Conservation (phyloP, 148 eudicot species). For the Cornus suecica region DNA sequence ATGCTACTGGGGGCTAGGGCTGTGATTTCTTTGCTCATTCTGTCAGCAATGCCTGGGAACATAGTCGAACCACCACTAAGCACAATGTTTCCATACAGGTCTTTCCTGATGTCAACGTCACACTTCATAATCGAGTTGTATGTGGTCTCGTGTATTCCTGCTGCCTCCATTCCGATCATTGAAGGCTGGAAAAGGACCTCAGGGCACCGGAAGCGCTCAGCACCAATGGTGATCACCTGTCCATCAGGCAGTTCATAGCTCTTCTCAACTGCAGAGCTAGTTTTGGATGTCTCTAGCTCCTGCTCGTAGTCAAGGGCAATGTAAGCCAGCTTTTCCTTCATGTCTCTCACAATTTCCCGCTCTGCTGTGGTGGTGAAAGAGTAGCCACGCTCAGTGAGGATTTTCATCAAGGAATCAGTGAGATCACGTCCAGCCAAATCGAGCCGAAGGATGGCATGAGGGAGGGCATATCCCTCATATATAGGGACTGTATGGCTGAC, state of each 20-base stretch:
- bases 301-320: slow-evolving; percentile 54
- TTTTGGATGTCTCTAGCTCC: slow-evolving; percentile 43
- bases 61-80: slow-evolving; percentile 89
- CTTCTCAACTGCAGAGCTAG: slow-evolving; percentile 48
- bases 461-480: slow-evolving; percentile 77
- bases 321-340: slow-evolving; percentile 55
- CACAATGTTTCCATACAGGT: slow-evolving; percentile 75
- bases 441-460: slow-evolving; percentile 82
- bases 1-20: slow-evolving; percentile 86
- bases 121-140: slow-evolving; percentile 91
- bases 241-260: slow-evolving; percentile 48
- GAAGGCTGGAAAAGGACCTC: slow-evolving; percentile 52
- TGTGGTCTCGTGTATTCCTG: slow-evolving; percentile 84
- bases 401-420: slow-evolving; percentile 74
- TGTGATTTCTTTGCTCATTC: slow-evolving; percentile 88
- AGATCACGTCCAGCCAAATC: slow-evolving; percentile 89
- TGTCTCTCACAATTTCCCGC: slow-evolving; percentile 78
- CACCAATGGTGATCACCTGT: slow-evolving; percentile 49
- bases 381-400: slow-evolving; percentile 85
- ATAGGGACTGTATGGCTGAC: slow-evolving; percentile 87
- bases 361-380: slow-evolving; percentile 88
- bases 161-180: slow-evolving; percentile 70
- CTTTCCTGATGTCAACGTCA: slow-evolving; percentile 87
- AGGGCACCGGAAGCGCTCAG: slow-evolving; percentile 49
- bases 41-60: slow-evolving; percentile 85